phyloP scores from a whole-genome alignment of 2,329 filamentous ascomycete species.

The Fusarium sp. region DNA sequence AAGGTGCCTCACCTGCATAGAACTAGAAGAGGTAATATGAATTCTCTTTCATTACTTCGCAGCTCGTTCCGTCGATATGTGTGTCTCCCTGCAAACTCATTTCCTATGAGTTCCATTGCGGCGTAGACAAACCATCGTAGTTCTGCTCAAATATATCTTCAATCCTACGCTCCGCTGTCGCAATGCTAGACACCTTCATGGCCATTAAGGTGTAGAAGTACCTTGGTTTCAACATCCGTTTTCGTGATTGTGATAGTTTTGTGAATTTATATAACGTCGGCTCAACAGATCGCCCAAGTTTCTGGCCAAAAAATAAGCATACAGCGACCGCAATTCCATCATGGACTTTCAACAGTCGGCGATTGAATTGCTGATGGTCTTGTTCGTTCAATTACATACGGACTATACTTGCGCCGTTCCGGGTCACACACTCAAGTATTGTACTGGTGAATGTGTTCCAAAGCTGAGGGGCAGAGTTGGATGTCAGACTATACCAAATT shows the following conservation, averaged over 20 bases:
- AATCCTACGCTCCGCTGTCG: background rate
- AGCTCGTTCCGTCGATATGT: no score
- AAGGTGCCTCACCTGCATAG: background rate
- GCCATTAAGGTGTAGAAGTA: no score
- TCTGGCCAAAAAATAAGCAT: background rate
- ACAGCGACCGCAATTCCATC: background rate
- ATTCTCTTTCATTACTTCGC: no score
- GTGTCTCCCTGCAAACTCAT: no score
- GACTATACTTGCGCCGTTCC: background rate
- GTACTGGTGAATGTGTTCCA: background rate
- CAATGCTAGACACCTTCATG: no score
- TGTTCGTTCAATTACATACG: background rate
- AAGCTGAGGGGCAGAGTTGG: constrained; percentile 1
- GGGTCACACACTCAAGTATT: background rate
- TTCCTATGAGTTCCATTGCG: no score
- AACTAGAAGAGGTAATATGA: no score
- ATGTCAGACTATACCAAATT: constrained; percentile 42
- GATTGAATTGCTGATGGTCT: background rate
- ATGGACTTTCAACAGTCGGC: background rate
- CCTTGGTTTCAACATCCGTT: background rate
- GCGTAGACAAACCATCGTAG: no score
- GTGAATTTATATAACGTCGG: background rate
- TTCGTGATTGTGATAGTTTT: background rate
- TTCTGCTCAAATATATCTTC: no score
- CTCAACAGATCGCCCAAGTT: no score